A percentile compares a stretch with the other conserved stretches of the same genome.
Conservation (phyloP, 352 stramenopile genomes). For the Pythium pyrilobum region DNA sequence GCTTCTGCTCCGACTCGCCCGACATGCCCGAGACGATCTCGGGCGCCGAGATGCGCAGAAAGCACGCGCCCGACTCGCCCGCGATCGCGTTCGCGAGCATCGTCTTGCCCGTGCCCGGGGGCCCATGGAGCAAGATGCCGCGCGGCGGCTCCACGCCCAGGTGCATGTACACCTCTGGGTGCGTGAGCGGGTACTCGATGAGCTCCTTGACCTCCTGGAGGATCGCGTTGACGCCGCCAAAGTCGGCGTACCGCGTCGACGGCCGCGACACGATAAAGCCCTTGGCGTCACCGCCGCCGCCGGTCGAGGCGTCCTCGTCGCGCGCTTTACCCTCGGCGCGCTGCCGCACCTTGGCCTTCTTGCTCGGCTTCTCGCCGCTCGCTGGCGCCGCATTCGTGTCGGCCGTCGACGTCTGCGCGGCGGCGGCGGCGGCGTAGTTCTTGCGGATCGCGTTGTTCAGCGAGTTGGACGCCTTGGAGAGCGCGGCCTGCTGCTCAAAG, state of each 20-base stretch:
- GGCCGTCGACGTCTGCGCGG: slow-evolving; percentile 16
- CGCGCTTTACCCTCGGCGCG: slow-evolving; percentile 21
- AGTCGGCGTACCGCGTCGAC: slow-evolving; percentile 80
- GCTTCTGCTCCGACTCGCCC: slow-evolving; percentile 84
- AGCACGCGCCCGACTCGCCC: slow-evolving; percentile 88
- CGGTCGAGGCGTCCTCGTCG: not conserved
- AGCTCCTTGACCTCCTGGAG: slow-evolving; percentile 90
- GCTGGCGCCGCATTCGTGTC: not conserved
- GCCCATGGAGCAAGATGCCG: slow-evolving; percentile 90
- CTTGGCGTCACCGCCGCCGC: slow-evolving; percentile 25
- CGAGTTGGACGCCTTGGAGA: slow-evolving; percentile 36
- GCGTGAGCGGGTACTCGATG: slow-evolving; percentile 93
- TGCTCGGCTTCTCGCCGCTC: slow-evolving; percentile 36
- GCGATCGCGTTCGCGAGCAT: slow-evolving; percentile 92
- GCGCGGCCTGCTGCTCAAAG: slow-evolving; percentile 37
- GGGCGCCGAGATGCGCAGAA: slow-evolving; percentile 83
- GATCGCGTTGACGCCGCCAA: slow-evolving; percentile 86
- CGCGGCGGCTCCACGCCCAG: slow-evolving; percentile 90
- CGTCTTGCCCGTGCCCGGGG: slow-evolving; percentile 92
- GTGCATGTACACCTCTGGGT: slow-evolving; percentile 92
- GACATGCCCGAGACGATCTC: slow-evolving; percentile 95
- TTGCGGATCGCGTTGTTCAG: slow-evolving; percentile 78
- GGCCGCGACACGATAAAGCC: slow-evolving; percentile 73
- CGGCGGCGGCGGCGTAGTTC: slow-evolving; percentile 54
- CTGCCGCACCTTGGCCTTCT: slow-evolving; percentile 67